Base-by-base conservation (phyloP, 2,329 filamentous ascomycete genomes). In the Fusarium brevicatenulatum region DNA sequence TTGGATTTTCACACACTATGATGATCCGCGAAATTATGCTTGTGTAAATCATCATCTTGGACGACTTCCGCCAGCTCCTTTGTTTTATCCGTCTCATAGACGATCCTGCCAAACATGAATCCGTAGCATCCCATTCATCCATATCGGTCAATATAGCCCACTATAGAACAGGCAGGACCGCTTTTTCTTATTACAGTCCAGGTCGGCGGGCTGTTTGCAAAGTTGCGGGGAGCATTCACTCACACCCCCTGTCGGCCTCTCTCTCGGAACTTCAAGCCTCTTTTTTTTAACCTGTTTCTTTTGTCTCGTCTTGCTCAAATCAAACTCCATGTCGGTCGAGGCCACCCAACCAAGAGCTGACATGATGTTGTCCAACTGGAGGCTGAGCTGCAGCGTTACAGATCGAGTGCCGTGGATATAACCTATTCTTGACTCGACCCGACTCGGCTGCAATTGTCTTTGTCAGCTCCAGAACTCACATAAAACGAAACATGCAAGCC, bases 341-440 rank as follows among this genome's bases (percentile, higher is more conserved):
- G 58, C 55, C 56, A 63, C 57, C 57, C 39, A 70, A 47, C 47
- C 28, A 36, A 47, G 52, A 55, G 67, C 71, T 72, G 55, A 72
- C 67, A 57, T 74, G 56, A 62, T 52, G 60, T 61, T 74, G 72
- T 67, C 68, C 57, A 40, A 72, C 71, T 49, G 42, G 52, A 36
- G 56, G 63, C 59, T 68, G 64, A 68, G 63, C 63, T 74, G 63
- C 63, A 74, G 71, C 67, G 59, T 65, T 64, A 57, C 71, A 65
- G 36, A 37, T 37, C 47, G 54, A 50, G 42, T 57, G 23, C 49
- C 30, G n/a, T 36, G 34, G 19, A 28, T 39, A 46, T 43, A 47
- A 56, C 47, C 32, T 46, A 49, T 57, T 32, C 32, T 25, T 21
- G 58, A 36, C 49, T 65, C n/a, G n/a, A 56, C 49, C 23, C 23